phyloP scores from a whole-genome alignment of 169 alveolate genomes.

The Plasmodium blacklocki region DNA sequence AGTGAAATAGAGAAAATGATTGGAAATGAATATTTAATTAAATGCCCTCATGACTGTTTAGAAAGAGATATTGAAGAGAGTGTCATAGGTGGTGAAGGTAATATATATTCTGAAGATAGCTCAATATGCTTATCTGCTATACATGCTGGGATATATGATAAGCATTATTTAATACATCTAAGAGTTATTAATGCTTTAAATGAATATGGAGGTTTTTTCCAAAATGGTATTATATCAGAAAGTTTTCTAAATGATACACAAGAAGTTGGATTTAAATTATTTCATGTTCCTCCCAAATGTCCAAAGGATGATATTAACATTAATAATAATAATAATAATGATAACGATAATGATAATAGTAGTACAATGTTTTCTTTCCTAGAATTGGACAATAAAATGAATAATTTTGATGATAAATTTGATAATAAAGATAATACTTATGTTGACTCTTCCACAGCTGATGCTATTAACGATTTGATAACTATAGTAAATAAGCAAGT shows the following conservation, averaged over 20 bases:
- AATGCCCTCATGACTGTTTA: constrained; percentile 90
- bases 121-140: constrained; percentile 90
- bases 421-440: constrained; percentile 58
- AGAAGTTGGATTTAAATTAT: constrained; percentile 81
- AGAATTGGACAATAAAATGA: background rate
- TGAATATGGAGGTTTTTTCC: constrained; percentile 86
- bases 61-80: constrained; percentile 81
- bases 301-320: constrained; percentile 43
- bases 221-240: constrained; percentile 86
- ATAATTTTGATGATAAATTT: background rate
- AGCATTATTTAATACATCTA: constrained; percentile 77
- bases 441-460: constrained; percentile 58
- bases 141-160: constrained; percentile 88
- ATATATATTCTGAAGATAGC: constrained; percentile 87
- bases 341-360: background rate
- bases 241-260: constrained; percentile 80
- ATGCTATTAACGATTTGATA: constrained; percentile 67
- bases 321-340: background rate
- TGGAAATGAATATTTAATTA: constrained; percentile 83
- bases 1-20: constrained; percentile 85
- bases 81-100: constrained; percentile 89
- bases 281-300: constrained; percentile 80
- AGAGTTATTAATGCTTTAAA: constrained; percentile 82
- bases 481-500: constrained; percentile 69
- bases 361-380: constrained; percentile 6